Base-by-base conservation (phyloP, 2,329 filamentous ascomycete species). In the Nemania serpens region DNA sequence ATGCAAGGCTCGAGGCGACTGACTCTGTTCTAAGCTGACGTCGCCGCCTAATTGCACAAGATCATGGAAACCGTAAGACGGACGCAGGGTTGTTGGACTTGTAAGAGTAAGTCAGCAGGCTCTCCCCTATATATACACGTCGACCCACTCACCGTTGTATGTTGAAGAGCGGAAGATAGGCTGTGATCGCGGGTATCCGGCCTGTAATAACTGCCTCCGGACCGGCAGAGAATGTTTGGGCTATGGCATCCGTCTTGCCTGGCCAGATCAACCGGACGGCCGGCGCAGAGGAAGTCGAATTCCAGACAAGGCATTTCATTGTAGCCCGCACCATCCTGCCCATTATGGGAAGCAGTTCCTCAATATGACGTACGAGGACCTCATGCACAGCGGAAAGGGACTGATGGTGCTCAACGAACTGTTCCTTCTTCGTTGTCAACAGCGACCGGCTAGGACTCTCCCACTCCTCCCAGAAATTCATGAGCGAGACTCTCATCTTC, bases 211-310 rank as follows among this genome's bases (percentile, higher is more conserved):
- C 66, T 82, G 80, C 63, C 69, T 71, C 13, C 73, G 76, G 20
- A 77, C 78, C 2, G 74, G 75, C 17, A 74, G 79, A 61, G 58
- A 71, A 59, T 82, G 79, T 65, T 60, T 76, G 55, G 79, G 79
- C 43, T 82, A 81, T 63, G 77, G 75, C 4, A 68, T 81, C 41
- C 78, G 79, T 42, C 75, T 82, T 4, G 73, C 76, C 5, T 82
- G 79, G 80, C 79, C 79, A 9, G 79, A 81, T 62, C 76, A 76
- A 55, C 72, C 74, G n/a, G 79, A 81, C 61, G 79, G 79, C 10
- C 72, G 79, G 42, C 75, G 79, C 45, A 67, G 72, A 64, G 59
- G 68, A 50, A 69, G 49, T 55, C 70, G 64, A 46, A 65, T 71
- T 46, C 72, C 71, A 20, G 74, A 74, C 62, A 70, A 73, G 55